Evolutionary conservation across 345 rosid genomes (phyloP), one percentile per base, ranked within the genome.

Genomic region (Mallotus nudiflorus): DNA sequence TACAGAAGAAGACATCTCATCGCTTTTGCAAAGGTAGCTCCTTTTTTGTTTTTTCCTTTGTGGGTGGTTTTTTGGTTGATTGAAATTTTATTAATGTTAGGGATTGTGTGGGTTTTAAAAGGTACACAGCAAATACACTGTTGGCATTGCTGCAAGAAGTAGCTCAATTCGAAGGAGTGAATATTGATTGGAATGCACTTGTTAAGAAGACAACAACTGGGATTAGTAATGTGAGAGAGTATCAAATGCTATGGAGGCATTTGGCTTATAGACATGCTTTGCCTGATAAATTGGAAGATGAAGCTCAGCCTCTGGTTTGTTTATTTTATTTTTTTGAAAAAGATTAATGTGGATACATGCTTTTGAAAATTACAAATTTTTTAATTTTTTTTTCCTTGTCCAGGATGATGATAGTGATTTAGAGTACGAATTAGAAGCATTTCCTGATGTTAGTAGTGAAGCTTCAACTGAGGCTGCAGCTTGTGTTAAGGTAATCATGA

Each of bases 401-500:
- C 84, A 95, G 99, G 96, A 92, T 74, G 96, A 90, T 74, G 96
- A 92, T 39, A 92, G 98, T 82, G 98, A 92, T 81, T 72, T 90
- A 55, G 99, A 95, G 56, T 89, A 70, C 60, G 99, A 95, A 69
- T 67, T 95, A 89, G 98, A 92, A 83, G 86, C 96, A 62, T 84
- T 67, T 65, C 97, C 99, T 70, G 77, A 78, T 46, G 88, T 82
- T 64, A 77, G 81, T 42, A 71, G 59, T 70, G 99, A 92, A 79
- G 84, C 87, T 55, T 77, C 86, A 13, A n/a, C 83, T 11, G 98
- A 92, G 80, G 98, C 91, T 75, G 84, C 91, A 65, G 98, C 98
- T 6, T 84, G 89, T 75, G 98, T 90, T 40, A 95, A 88, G 83
- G 99, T 95, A 81, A 58, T 59, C 15, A 16, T 15, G 18, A 3